Evolutionary conservation across 768 basidiomycete genomes (phyloP).

Genomic region (Nidularia pulvinata): DNA sequence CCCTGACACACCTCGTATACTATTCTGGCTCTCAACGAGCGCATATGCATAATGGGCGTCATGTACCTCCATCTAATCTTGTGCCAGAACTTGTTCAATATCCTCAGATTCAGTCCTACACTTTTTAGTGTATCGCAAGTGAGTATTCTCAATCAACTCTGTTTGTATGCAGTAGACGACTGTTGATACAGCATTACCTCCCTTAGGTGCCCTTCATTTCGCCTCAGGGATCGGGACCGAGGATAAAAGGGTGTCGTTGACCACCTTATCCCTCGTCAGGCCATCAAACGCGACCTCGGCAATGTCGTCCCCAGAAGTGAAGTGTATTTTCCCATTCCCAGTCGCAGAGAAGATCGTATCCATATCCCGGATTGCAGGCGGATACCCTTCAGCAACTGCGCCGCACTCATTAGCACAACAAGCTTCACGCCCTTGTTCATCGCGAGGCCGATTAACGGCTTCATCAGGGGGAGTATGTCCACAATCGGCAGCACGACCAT

Average conservation of each 20-base stretch:
- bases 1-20: too few species aligned
- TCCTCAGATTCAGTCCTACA: too few species aligned
- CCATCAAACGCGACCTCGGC: constrained; percentile 26
- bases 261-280: constrained; percentile 16
- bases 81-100: too few species aligned
- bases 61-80: too few species aligned
- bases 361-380: constrained; percentile 15
- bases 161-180: too few species aligned
- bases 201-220: too few species aligned
- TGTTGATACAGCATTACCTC: too few species aligned
- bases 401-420: constrained; percentile 25
- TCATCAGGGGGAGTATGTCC: constrained; percentile 6
- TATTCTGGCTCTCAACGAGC: too few species aligned
- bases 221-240: constrained; percentile 21
- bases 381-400: constrained; percentile 18
- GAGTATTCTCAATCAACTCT: too few species aligned
- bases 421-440: constrained; percentile 19
- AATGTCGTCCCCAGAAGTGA: constrained; percentile 28
- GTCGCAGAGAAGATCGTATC: constrained; percentile 20
- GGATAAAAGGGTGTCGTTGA: constrained; percentile 21
- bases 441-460: constrained; percentile 25
- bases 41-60: too few species aligned
- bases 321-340: constrained; percentile 21
- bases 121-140: too few species aligned
- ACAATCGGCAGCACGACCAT: constrained; percentile 18